Evolutionary conservation across 2,329 filamentous ascomycete species (phyloP).

Genomic region (Botrytis sinoallii): DNA sequence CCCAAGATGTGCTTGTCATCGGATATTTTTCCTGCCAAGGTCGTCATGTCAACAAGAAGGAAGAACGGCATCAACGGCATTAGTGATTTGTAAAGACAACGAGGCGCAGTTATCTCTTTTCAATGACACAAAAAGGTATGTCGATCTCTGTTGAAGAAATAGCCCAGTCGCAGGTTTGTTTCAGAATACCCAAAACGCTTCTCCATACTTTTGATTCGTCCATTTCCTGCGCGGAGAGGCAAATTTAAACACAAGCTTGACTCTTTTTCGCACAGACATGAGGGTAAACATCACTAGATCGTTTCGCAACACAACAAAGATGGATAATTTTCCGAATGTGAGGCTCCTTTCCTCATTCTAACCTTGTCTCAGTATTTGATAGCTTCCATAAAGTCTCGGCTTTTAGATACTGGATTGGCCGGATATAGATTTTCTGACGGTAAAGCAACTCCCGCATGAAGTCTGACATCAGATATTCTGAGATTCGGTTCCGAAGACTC

Average conservation of each 20-base stretch:
- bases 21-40: no score
- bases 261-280: neutral
- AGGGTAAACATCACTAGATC: neutral
- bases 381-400: neutral
- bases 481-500: neutral
- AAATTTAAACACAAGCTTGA: neutral
- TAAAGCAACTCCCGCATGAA: neutral
- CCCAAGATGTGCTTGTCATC: neutral
- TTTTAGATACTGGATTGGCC: neutral
- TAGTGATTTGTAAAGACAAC: neutral
- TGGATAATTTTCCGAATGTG: neutral
- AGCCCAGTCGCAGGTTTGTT: neutral
- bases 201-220: neutral
- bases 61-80: neutral
- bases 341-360: neutral
- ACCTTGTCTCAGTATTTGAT: neutral
- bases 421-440: neutral
- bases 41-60: neutral
- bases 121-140: neutral
- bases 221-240: no score
- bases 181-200: neutral
- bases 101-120: neutral
- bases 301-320: neutral
- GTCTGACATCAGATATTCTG: constrained; percentile 2
- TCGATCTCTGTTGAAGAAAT: neutral